A percentile compares a stretch with the other conserved stretches of the same genome.
Evolutionary conservation across 1,284 basidiomycete species (phyloP).

Genomic region (Cystobasidiaceae sp.): DNA sequence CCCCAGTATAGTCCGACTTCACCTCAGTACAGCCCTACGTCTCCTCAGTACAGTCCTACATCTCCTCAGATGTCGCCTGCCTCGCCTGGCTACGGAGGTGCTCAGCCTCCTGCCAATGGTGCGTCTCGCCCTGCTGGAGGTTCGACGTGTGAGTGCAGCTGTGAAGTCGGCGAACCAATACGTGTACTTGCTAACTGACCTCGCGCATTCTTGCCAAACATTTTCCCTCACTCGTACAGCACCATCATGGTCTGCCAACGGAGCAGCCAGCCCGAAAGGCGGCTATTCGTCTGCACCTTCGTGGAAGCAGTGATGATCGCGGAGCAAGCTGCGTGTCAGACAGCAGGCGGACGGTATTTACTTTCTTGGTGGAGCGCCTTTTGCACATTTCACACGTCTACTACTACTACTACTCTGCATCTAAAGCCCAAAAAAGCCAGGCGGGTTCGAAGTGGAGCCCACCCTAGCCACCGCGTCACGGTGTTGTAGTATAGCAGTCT

Average conservation of each 20-base stretch:
- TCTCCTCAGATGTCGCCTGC: conserved; percentile 5
- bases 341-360: too few species aligned
- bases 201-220: too few species aligned
- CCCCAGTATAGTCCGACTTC: conserved; percentile 16
- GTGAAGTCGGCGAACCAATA: neutral
- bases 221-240: neutral
- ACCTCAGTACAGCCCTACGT: conserved; percentile 8
- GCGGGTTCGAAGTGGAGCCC: too few species aligned
- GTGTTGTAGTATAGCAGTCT: too few species aligned
- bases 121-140: neutral
- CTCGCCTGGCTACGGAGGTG: conserved; percentile 2
- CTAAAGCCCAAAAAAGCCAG: too few species aligned
- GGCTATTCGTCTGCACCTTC: neutral
- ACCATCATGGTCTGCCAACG: conserved; percentile 3
- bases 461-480: too few species aligned
- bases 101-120: neutral
- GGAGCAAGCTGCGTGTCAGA: neutral
- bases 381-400: too few species aligned
- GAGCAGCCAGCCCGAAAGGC: conserved; percentile 11
- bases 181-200: neutral
- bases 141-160: neutral
- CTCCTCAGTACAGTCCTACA: conserved; percentile 4
- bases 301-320: conserved; percentile 1
- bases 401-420: too few species aligned
- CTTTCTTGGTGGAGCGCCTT: neutral